A percentile compares a stretch with the other conserved stretches of the same genome.
Conservation (phyloP, 768 basidiomycete genomes). For the Pholiota molesta region DNA sequence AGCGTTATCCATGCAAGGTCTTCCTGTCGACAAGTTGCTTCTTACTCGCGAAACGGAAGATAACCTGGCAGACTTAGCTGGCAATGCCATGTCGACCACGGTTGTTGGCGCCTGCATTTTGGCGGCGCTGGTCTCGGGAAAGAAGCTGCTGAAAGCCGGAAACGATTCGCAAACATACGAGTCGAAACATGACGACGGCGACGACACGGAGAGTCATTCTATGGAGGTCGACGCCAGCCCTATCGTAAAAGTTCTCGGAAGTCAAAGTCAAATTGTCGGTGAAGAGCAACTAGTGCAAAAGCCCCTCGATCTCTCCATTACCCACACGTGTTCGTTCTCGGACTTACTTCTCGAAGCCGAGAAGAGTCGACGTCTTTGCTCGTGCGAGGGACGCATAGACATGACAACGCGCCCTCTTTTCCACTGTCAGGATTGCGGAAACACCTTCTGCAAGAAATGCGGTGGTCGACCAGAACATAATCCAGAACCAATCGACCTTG, state of each 20-base stretch:
- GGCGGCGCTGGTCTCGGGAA: slow-evolving; percentile 73
- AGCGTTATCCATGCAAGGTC: slow-evolving; percentile 91
- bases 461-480: slow-evolving; percentile 92
- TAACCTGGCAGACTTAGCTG: slow-evolving; percentile 91
- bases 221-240: slow-evolving; percentile 51
- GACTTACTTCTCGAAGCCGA: slow-evolving; percentile 67
- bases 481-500: slow-evolving; percentile 56
- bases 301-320: slow-evolving; percentile 70
- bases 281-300: slow-evolving; percentile 66
- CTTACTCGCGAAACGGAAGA: slow-evolving; percentile 94
- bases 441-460: slow-evolving; percentile 82
- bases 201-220: slow-evolving; percentile 34
- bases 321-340: slow-evolving; percentile 46
- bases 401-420: slow-evolving; percentile 70
- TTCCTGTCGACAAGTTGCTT: slow-evolving; percentile 89
- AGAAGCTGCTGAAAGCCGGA: slow-evolving; percentile 67
- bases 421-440: slow-evolving; percentile 76
- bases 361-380: slow-evolving; percentile 77
- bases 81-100: slow-evolving; percentile 97
- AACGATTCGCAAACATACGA: slow-evolving; percentile 71
- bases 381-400: slow-evolving; percentile 87
- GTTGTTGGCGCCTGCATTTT: slow-evolving; percentile 92
- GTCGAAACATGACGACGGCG: slow-evolving; percentile 49
- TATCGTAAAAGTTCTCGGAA: slow-evolving; percentile 29
- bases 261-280: slow-evolving; percentile 66